phyloP scores from a whole-genome alignment of 2,329 filamentous ascomycete genomes.

The Rhynchosporium secalis region DNA sequence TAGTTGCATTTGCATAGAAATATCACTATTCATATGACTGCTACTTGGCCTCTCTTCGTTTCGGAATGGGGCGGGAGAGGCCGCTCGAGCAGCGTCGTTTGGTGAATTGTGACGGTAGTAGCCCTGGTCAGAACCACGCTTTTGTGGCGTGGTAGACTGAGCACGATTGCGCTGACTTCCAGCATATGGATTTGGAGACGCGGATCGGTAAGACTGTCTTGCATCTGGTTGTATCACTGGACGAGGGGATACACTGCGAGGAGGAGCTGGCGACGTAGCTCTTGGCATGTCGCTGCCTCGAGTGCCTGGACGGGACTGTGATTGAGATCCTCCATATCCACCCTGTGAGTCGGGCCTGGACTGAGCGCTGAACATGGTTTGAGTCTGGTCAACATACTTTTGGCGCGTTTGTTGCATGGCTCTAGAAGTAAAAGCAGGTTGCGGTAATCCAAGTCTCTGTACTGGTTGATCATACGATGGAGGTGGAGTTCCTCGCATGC shows the following conservation, averaged over 20 bases:
- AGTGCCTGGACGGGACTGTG: conserved; percentile 57
- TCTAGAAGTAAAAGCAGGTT: conserved; percentile 86
- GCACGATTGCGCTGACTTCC: conserved; percentile 39
- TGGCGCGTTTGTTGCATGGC: conserved; percentile 96
- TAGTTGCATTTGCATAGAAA: conserved; percentile 72
- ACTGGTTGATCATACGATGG: conserved; percentile 79
- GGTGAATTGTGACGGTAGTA: conserved; percentile 53
- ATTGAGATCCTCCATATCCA: conserved; percentile 40
- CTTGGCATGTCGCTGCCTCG: conserved; percentile 60
- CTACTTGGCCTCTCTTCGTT: conserved; percentile 52
- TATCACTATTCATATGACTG: conserved; percentile 44
- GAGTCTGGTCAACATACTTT: conserved; percentile 80
- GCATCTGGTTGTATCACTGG: conserved; percentile 54
- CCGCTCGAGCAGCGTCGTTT: conserved; percentile 47
- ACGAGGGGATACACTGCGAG: conserved; percentile 62
- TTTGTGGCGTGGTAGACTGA: conserved; percentile 44
- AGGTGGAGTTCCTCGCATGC: conserved; percentile 74
- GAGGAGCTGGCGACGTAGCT: conserved; percentile 67
- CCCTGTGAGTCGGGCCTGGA: conserved; percentile 37
- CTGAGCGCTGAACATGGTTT: conserved; percentile 66
- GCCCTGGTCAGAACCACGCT: conserved; percentile 50
- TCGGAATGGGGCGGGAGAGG: conserved; percentile 45
- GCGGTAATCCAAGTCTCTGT: conserved; percentile 81
- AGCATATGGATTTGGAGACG: conserved; percentile 65
- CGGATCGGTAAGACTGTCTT: conserved; percentile 49